Evolutionary conservation across 345 rosid species (phyloP).

Genomic region (Salix exigua): DNA sequence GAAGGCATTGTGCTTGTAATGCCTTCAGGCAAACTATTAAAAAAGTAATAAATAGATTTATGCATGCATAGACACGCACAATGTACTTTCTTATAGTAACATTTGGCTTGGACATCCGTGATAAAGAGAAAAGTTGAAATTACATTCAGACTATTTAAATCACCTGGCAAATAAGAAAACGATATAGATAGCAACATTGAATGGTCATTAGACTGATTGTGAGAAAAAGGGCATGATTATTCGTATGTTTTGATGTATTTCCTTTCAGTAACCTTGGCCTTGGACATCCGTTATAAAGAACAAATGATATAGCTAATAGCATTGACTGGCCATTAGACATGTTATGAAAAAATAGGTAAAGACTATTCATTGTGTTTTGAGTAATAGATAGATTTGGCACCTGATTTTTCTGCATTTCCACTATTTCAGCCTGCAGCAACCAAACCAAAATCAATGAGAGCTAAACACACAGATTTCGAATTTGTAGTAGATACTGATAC

Average conservation of each 20-base stretch:
- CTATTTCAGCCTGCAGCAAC: slow-evolving; percentile 55
- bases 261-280: not conserved
- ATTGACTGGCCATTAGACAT: not conserved
- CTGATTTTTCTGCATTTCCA: slow-evolving; percentile 86
- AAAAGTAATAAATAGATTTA: not conserved
- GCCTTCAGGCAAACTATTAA: not conserved
- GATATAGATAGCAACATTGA: not conserved
- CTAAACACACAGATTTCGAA: slow-evolving; percentile 7
- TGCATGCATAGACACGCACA: not conserved
- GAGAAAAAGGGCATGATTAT: not conserved
- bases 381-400: slow-evolving; percentile 22
- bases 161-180: no score
- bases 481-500: not conserved
- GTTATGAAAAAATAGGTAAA: not conserved
- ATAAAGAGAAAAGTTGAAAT: not conserved
- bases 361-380: not conserved
- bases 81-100: not conserved
- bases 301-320: not conserved
- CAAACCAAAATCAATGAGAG: slow-evolving; percentile 12
- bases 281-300: not conserved
- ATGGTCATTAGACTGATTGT: not conserved
- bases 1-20: not conserved
- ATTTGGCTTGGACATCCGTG: not conserved
- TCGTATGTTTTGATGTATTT: not conserved
- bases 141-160: not conserved